These are phyloP conservation scores for Phoenix roebelenii DNA, from an alignment of 176 grass and related monocot species.

Conservation along the genomic window DNA sequence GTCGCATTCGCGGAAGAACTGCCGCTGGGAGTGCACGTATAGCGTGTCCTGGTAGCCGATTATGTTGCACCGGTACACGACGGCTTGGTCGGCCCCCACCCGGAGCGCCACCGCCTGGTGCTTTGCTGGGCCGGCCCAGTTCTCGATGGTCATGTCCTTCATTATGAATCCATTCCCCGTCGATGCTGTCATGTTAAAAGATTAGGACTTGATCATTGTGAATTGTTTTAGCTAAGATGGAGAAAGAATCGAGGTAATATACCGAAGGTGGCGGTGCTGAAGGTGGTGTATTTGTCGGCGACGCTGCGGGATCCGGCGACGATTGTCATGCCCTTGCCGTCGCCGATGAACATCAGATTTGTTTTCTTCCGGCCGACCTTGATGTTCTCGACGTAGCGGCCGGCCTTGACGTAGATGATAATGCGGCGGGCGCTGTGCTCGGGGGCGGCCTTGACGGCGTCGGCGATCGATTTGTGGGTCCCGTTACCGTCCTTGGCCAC, in stretches of 20 bases:
- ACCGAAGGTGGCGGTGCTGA: constrained; percentile 54
- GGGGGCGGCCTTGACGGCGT: constrained; percentile 37
- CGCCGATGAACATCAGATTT: constrained; percentile 52
- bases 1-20: constrained; percentile 59
- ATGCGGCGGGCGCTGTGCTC: constrained; percentile 22
- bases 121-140: constrained; percentile 27
- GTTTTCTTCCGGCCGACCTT: constrained; percentile 38
- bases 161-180: constrained; percentile 39
- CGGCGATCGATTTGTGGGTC: constrained; percentile 28
- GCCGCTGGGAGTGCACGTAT: constrained; percentile 52
- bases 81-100: constrained; percentile 47
- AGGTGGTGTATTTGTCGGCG: constrained; percentile 29
- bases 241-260: not conserved
- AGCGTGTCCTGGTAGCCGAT: constrained; percentile 55
- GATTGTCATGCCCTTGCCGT: constrained; percentile 27
- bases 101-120: constrained; percentile 51
- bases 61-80: constrained; percentile 49
- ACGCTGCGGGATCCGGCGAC: constrained; percentile 30
- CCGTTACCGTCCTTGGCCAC: constrained; percentile 42
- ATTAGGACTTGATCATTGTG: no score
- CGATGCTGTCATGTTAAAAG: constrained; percentile 17
- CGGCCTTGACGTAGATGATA: constrained; percentile 52
- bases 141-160: constrained; percentile 56
- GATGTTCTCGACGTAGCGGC: constrained; percentile 46
- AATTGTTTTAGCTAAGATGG: no score